These are phyloP conservation scores for Polyporus tsugae DNA, from an alignment of 1,284 basidiomycete species.

Conservation along the genomic window DNA sequence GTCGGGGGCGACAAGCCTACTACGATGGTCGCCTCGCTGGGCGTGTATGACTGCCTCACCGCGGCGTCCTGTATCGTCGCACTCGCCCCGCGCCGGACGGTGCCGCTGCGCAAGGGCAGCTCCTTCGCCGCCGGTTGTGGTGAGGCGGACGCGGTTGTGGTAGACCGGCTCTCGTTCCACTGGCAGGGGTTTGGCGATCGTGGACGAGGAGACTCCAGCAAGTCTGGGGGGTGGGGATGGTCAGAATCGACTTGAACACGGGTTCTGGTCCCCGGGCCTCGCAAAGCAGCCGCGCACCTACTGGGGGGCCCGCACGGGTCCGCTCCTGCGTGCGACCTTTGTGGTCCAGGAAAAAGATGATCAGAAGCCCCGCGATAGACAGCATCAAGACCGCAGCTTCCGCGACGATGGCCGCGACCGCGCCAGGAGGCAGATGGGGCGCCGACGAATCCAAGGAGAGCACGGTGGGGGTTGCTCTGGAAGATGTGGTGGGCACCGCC, in stretches of 20 bases:
- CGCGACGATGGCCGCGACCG: neutral
- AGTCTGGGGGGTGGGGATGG: neutral
- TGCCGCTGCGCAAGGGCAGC: neutral
- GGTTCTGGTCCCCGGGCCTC: neutral
- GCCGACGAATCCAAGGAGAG: neutral
- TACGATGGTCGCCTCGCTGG: constrained; percentile 1
- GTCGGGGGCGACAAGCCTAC: neutral
- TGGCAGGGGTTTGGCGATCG: neutral
- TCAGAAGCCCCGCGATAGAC: neutral
- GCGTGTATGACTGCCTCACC: neutral
- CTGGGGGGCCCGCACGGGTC: neutral
- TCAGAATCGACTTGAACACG: neutral
- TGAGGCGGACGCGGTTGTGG: neutral
- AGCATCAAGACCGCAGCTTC: constrained; percentile 1
- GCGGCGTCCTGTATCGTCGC: neutral
- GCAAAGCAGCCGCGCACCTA: neutral
- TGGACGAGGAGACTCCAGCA: neutral
- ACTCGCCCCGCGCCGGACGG: neutral
- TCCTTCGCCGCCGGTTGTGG: neutral
- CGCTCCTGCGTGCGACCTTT: neutral
- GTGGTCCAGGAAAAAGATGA: neutral
- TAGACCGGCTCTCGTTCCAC: neutral
- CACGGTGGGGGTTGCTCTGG: neutral
- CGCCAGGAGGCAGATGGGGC: neutral
- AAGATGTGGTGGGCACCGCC: neutral